Evolutionary conservation across 768 basidiomycete genomes (phyloP), one percentile per base, ranked within the genome.

Genomic region (Hericium erinaceus): DNA sequence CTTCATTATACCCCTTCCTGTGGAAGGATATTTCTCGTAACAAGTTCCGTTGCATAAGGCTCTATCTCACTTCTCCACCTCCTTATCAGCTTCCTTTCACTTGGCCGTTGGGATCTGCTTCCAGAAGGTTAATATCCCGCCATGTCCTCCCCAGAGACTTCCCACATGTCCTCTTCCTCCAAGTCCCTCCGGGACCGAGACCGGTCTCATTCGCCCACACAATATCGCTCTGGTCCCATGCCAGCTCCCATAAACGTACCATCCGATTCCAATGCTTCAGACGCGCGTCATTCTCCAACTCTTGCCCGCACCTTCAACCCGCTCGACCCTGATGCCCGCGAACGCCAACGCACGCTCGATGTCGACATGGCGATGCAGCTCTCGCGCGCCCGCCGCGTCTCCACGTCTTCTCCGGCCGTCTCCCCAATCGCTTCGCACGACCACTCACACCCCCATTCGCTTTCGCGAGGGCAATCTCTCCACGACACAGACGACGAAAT

Each of bases 291-390:
- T 57, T 87, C 87, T 0, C 87, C 89, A 0, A 82, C 81, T 2
- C 70, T 87, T 15, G 67, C 72, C 1, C 80, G 86, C 46, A 77
- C 86, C 9, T 78, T 80, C 59, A 84, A 89, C 67, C 80, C 78
- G 10, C 78, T 84, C 73, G 85, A 90, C 66, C 83, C 87, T 0
- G 81, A 89, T 55, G 82, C 82, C 18, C 77, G 85, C 56, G 93
- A 97, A 69, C 83, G 94, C 18, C 94, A 98, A 75, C 81, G 89
- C 39, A 84, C 91, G 6, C 90, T 97, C 86, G 95, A 98, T 65
- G 90, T 90, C 0, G 93, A 95, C 65, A 92, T 92, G 88, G 91
- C 89, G 55, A 79, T 90, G 67, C 86, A 88, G 37, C 80, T 88
- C 44, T 87, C 85, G 22, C 77, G 81, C 20, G 88, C 87, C 1